Percentiles rank a stretch among this genome's conserved stretches.
These are phyloP conservation scores for Trichoderma aggressivum DNA, from an alignment of 2,329 filamentous ascomycete genomes.

Conservation along the genomic window DNA sequence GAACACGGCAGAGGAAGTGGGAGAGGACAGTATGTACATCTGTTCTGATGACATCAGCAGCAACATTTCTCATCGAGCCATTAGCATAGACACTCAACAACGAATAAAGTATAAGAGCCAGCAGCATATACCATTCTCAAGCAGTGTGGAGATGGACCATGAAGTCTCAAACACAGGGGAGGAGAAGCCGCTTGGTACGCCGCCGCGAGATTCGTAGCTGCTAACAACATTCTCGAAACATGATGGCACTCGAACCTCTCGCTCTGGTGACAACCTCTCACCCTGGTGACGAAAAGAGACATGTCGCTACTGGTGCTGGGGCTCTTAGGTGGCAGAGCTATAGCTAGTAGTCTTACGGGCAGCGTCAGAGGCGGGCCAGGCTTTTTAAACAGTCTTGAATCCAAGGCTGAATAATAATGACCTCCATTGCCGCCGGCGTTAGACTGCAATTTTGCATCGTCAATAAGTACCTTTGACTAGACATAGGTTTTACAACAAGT, in stretches of 20 bases:
- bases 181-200: conserved; percentile 21
- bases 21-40: background rate
- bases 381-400: background rate
- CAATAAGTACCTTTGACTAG: background rate
- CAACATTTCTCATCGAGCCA: background rate
- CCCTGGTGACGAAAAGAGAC: conserved; percentile 18
- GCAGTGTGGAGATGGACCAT: conserved; percentile 6
- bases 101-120: background rate
- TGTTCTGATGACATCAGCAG: background rate
- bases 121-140: background rate
- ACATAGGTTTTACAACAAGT: background rate
- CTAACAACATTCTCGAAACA: conserved; percentile 20
- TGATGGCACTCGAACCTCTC: conserved; percentile 21
- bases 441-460: background rate
- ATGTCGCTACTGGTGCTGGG: conserved; percentile 23
- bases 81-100: background rate
- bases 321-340: background rate
- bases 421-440: background rate
- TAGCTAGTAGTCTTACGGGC: background rate
- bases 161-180: conserved; percentile 18
- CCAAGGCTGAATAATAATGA: background rate
- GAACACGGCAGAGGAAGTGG: background rate
- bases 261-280: conserved; percentile 18
- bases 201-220: background rate
- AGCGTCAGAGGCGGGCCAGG: background rate